A percentile compares a stretch with the other conserved stretches of the same genome.
These are phyloP conservation scores for Staphylotrichum tortipilum DNA, from an alignment of 495 filamentous ascomycete genomes.

Conservation along the genomic window DNA sequence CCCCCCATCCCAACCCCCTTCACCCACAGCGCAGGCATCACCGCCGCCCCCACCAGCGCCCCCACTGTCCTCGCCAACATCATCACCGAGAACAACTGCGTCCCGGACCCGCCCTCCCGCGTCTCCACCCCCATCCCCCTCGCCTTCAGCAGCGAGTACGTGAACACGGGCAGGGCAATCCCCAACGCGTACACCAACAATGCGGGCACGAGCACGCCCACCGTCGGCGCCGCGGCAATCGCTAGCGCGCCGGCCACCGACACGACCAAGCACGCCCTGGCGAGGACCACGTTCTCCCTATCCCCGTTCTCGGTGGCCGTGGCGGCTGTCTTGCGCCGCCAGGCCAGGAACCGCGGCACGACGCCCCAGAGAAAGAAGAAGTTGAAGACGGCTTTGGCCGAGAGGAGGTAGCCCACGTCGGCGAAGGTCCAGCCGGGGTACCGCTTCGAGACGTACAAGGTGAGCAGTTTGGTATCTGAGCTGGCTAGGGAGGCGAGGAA, in stretches of 20 bases:
- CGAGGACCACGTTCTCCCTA: conserved; percentile 20
- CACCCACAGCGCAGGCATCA: conserved; percentile 36
- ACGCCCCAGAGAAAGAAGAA: conserved; percentile 31
- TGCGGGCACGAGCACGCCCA: conserved; percentile 28
- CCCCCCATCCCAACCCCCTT: conserved; percentile 18
- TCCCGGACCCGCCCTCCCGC: conserved; percentile 1
- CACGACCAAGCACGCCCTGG: conserved; percentile 27
- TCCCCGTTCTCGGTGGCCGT: conserved; percentile 17
- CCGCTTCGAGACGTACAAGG: conserved; percentile 39
- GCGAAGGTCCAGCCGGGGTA: conserved; percentile 34
- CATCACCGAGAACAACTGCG: conserved; percentile 36
- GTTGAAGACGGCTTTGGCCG: conserved; percentile 36
- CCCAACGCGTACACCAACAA: conserved; percentile 37
- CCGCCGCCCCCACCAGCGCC: conserved; percentile 30
- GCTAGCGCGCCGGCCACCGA: conserved; percentile 33
- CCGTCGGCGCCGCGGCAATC: conserved; percentile 27
- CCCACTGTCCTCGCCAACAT: conserved; percentile 40
- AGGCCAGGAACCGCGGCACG: conserved; percentile 27
- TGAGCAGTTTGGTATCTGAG: conserved; percentile 38
- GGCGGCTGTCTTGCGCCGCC: too few relatives aligned
- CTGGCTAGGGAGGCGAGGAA: conserved; percentile 37
- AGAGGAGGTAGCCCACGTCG: conserved; percentile 36
- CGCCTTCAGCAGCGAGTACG: conserved; percentile 33
- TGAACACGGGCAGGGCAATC: conserved; percentile 38
- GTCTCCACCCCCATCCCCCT: conserved; percentile 15